These are phyloP conservation scores for Rhodosporidiobolus odoratus DNA, from an alignment of 768 basidiomycete genomes.

Conservation along the genomic window DNA sequence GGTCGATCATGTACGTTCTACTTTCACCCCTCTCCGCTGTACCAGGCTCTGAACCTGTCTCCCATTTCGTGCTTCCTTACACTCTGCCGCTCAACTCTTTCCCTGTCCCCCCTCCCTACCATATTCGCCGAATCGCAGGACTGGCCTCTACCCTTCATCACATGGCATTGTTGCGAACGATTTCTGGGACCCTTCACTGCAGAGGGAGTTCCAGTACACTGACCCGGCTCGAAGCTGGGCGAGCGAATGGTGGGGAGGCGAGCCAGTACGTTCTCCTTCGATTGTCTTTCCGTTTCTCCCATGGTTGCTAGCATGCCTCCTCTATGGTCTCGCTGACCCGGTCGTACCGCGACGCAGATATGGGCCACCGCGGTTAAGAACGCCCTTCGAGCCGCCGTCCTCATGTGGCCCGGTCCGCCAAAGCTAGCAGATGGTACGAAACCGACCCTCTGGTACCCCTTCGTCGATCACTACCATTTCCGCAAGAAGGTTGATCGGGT, in stretches of 20 bases:
- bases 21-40: background rate
- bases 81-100: constrained; percentile 15
- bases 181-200: constrained; percentile 71
- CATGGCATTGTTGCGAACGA: constrained; percentile 89
- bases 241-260: constrained; percentile 77
- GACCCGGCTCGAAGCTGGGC: constrained; percentile 59
- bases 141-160: constrained; percentile 79
- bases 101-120: background rate
- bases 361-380: constrained; percentile 81
- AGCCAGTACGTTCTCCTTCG: constrained; percentile 60
- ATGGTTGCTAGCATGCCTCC: background rate
- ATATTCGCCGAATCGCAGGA: too few species aligned
- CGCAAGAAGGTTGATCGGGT: constrained; percentile 70
- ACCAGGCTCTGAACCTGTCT: background rate
- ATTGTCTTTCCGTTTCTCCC: constrained; percentile 3
- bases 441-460: constrained; percentile 59
- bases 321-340: background rate
- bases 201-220: constrained; percentile 68
- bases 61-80: background rate
- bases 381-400: constrained; percentile 69
- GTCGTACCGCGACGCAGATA: constrained; percentile 54
- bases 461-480: constrained; percentile 59
- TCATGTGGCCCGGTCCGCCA: constrained; percentile 90
- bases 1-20: constrained; percentile 66
- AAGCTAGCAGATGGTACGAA: constrained; percentile 60